Base-by-base conservation (phyloP, 805 yeast genomes). In the Starmerella scarabaei region DNA sequence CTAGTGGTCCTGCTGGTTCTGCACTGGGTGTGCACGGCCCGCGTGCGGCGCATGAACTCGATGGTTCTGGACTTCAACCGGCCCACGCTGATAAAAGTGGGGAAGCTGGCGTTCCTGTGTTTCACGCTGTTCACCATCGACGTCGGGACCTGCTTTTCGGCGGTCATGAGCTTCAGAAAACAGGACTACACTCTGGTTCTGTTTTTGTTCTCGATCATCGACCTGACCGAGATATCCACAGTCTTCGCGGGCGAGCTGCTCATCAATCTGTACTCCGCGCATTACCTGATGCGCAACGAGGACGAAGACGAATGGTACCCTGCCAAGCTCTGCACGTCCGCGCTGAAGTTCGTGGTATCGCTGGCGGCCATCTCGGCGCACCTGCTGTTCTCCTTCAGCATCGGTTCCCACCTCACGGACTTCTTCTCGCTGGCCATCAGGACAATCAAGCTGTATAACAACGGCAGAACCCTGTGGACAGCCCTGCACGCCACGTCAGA, bases 221-320 rank as follows among this genome's bases (percentile, higher is more conserved):
- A 82, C 55, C 91, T 82, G 52, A 77, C 78, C 53, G 77, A 80
- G 3, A 63, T 82, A 42, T 63, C 78, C 44, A 69, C 72, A 18
- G 65, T 78, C 24, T 77, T 74, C 34, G 55, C 73, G 20, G 50
- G 74, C 27, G 72, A 73, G 52, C 64, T 67, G 38, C 45, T 60
- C 5, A 59, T 80, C 38, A 75, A 75, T 47, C 53, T 73, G 18
- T 65, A 66, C 47, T 95, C 83, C 49, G 54, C 77, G 32, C 50
- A 57, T 12, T 72, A 71, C 51, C 57, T 77, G 28, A 50, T 54
- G 5, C 45, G 37, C 3, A 53, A 67, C 43, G 68, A 65, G 8
- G 77, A 72, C 15, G 93, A 78, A 29, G 76, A 71, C 23, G 63
- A 68, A 1, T 78, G 94, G 86, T 94, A 85, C 52, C 35, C 27